Percentiles rank a stretch among this genome's conserved stretches.
Evolutionary conservation across 495 filamentous ascomycete genomes (phyloP).

Genomic region (Podospora tetraspora): DNA sequence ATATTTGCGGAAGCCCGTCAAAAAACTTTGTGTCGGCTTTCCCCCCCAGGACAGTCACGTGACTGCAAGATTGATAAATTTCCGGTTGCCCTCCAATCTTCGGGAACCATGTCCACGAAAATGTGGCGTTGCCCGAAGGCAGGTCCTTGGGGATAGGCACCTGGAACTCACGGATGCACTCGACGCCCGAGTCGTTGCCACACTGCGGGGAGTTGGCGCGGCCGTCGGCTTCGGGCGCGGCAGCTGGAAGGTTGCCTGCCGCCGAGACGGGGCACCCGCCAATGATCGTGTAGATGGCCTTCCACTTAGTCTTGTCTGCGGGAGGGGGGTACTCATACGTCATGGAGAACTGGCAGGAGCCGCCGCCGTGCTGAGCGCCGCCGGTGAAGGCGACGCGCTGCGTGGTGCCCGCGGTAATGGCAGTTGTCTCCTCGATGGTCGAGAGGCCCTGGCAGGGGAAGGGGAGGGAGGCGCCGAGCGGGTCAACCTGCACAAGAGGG

Average conservation of each 20-base stretch:
- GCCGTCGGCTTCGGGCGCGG: slow-evolving; percentile 14
- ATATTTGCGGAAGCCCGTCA: slow-evolving; percentile 48
- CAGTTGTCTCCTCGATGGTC: slow-evolving; percentile 34
- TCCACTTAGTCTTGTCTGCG: slow-evolving; percentile 51
- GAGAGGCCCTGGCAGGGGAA: slow-evolving; percentile 67
- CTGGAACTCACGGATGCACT: slow-evolving; percentile 27
- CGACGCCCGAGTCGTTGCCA: slow-evolving; percentile 22
- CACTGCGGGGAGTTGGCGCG: slow-evolving; percentile 21
- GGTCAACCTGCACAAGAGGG: slow-evolving; percentile 18
- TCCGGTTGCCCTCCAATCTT: slow-evolving; percentile 70
- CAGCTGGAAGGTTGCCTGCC: slow-evolving; percentile 38
- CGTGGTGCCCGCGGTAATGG: slow-evolving; percentile 41
- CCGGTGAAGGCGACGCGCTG: slow-evolving; percentile 54
- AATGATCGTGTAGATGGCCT: slow-evolving; percentile 73
- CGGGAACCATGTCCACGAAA: slow-evolving; percentile 91
- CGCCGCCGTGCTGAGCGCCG: slow-evolving; percentile 71
- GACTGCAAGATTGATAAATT: slow-evolving; percentile 87
- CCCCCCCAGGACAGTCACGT: slow-evolving; percentile 55
- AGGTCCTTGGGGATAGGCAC: slow-evolving; percentile 54
- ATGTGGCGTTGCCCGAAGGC: slow-evolving; percentile 56
- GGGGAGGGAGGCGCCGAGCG: slow-evolving; percentile 55
- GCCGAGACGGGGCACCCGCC: slow-evolving; percentile 62
- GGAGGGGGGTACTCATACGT: slow-evolving; percentile 62
- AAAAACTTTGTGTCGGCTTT: slow-evolving; percentile 23
- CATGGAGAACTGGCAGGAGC: slow-evolving; percentile 77